Evolutionary conservation across 2,329 filamentous ascomycete genomes (phyloP).

Genomic region (Trichoderma simmonsii): DNA sequence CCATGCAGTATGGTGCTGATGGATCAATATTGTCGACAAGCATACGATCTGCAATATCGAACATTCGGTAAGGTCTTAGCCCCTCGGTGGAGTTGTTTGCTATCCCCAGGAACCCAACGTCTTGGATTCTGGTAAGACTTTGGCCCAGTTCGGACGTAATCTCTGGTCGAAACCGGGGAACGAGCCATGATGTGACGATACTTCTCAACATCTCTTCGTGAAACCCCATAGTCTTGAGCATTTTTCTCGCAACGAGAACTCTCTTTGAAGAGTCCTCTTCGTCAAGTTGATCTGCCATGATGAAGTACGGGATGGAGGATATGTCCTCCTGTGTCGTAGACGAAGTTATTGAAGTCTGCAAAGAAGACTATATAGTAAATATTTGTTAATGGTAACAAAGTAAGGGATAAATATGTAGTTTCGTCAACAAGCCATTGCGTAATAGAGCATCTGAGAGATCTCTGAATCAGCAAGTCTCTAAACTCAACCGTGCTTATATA

Average conservation of each 20-base stretch:
- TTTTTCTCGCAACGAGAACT: constrained; percentile 1
- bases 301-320: not conserved
- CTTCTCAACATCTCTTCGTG: constrained; percentile 15
- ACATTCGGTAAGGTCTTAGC: constrained; percentile 8
- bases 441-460: not conserved
- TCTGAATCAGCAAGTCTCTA: not conserved
- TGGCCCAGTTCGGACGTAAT: not conserved
- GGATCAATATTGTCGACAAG: constrained; percentile 5
- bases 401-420: not conserved
- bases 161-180: constrained; percentile 13
- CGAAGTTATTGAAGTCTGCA: not conserved
- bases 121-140: not conserved
- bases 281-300: constrained; percentile 4
- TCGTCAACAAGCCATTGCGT: not conserved
- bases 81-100: not conserved
- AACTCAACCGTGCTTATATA: not conserved
- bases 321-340: not conserved
- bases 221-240: not conserved
- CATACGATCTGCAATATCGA: constrained; percentile 1
- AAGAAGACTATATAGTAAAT: not conserved
- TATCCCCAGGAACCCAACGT: constrained; percentile 11
- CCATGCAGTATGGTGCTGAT: constrained; percentile 13
- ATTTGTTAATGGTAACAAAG: not conserved
- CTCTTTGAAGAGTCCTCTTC: constrained; percentile 5
- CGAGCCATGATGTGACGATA: constrained; percentile 16